A percentile compares a stretch with the other conserved stretches of the same genome.
Evolutionary conservation across 768 basidiomycete species (phyloP).

Genomic region (Hericium erinaceus): DNA sequence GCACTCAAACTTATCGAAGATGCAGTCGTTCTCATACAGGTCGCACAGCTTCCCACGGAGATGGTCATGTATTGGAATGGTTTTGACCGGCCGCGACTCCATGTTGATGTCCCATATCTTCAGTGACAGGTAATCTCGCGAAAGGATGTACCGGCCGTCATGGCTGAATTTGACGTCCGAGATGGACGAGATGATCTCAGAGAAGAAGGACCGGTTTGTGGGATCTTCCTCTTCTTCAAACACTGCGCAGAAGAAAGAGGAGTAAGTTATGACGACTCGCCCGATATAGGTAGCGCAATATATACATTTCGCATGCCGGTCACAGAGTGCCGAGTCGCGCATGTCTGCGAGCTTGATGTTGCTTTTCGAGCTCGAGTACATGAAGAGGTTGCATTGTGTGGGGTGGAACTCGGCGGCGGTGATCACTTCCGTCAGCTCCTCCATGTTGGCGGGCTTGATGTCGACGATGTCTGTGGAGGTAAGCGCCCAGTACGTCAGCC

Average conservation of each 20-base stretch:
- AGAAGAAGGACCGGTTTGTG: slow-evolving; percentile 95
- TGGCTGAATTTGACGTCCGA: slow-evolving; percentile 99
- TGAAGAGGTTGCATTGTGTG: slow-evolving; percentile 93
- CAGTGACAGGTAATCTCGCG: slow-evolving; percentile 92
- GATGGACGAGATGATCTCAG: slow-evolving; percentile 98
- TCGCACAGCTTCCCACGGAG: slow-evolving; percentile 96
- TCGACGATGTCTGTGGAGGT: slow-evolving; percentile 86
- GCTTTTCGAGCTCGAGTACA: slow-evolving; percentile 99
- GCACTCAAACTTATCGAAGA: slow-evolving; percentile 99
- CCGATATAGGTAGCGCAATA: slow-evolving; percentile 10
- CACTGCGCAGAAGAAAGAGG: slow-evolving; percentile 37
- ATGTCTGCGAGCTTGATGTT: slow-evolving; percentile 99
- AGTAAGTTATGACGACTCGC: not conserved
- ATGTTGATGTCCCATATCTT: slow-evolving; percentile 99
- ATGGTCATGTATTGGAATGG: slow-evolving; percentile 98
- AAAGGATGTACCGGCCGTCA: slow-evolving; percentile 93
- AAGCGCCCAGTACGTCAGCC: not conserved
- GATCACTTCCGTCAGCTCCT: slow-evolving; percentile 98
- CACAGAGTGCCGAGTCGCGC: slow-evolving; percentile 96
- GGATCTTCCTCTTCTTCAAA: slow-evolving; percentile 99
- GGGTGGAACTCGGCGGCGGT: slow-evolving; percentile 99
- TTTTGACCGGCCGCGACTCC: slow-evolving; percentile 94
- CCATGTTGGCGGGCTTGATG: slow-evolving; percentile 99
- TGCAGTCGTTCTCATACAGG: slow-evolving; percentile 98
- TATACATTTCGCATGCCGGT: slow-evolving; percentile 91